Evolutionary conservation across 768 basidiomycete species (phyloP), one percentile per base, ranked within the genome.

Genomic region (Podaxis sp.): DNA sequence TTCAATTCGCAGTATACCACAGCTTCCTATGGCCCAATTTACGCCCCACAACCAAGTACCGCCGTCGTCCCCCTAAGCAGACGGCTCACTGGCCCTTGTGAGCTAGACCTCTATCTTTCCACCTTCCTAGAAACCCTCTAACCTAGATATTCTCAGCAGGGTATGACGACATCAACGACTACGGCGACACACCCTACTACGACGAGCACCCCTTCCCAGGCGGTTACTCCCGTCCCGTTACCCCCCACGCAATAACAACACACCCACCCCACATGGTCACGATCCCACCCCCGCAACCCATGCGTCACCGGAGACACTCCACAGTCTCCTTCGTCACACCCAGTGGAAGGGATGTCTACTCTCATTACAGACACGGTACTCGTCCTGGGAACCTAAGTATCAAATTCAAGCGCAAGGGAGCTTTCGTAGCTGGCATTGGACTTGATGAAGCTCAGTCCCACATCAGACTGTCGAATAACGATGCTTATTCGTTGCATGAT

Each of bases 391-490:
- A 82, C 28, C 74, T 80, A 44, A 76, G 84, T 59, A 77, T 92
- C 63, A 90, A 88, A 71, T 92, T 92, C 76, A 89, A 87, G 74
- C 84, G 86, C 71, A 90, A 87, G 77, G 87, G 87, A 11, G 78
- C 85, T 12, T 83, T 89, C 70, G 76, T 81, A 56, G 79, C 84
- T 22, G 90, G 90, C 6, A 82, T 92, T 67, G 85, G 81, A 42
- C 80, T 92, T 19, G 82, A 81, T 19, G 89, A 90, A 72, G 89
- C 89, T 15, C 87, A 90, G 67, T 81, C 85, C 38, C 84, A 83
- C 64, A 80, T 84, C 19, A 76, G 85, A 52, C 76, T 91, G 36
- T 86, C 87, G 1, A 82, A 82, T 22, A 82, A 84, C 63, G 84
- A 90, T 61, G 76, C 78, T n/a, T 90, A 88, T 73, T 79, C 82